Evolutionary conservation across 1,284 basidiomycete genomes (phyloP).

Genomic region (Mycena citricolor): DNA sequence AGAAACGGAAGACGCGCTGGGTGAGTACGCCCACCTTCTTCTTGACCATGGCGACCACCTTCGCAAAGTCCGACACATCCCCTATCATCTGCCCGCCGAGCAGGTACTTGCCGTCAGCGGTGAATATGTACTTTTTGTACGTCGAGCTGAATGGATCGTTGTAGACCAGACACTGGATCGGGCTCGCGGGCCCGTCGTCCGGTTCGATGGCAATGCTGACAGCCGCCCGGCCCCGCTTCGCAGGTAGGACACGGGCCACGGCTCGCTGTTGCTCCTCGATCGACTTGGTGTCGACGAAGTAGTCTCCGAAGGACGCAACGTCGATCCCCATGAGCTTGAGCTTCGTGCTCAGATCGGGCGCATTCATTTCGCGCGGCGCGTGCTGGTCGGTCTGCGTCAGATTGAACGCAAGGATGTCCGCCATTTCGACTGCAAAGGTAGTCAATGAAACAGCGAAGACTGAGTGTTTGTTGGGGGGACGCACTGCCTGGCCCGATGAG

Average conservation of each 20-base stretch:
- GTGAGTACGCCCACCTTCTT: slow-evolving; percentile 48
- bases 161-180: slow-evolving; percentile 65
- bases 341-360: slow-evolving; percentile 37
- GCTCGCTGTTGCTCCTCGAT: slow-evolving; percentile 21
- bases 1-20: slow-evolving; percentile 1
- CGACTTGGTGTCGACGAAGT: slow-evolving; percentile 60
- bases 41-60: slow-evolving; percentile 70
- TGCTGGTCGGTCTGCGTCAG: slow-evolving; percentile 55
- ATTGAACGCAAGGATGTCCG: slow-evolving; percentile 75
- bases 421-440: slow-evolving; percentile 65
- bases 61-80: slow-evolving; percentile 70
- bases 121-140: slow-evolving; percentile 82
- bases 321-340: slow-evolving; percentile 70
- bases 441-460: too few species aligned
- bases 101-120: slow-evolving; percentile 71
- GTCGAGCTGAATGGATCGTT: slow-evolving; percentile 69
- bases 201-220: slow-evolving; percentile 26
- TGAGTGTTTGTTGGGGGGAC: too few species aligned
- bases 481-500: slow-evolving; percentile 66
- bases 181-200: slow-evolving; percentile 7
- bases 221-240: slow-evolving; percentile 20
- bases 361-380: slow-evolving; percentile 39
- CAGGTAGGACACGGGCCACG: slow-evolving; percentile 17
- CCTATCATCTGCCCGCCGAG: slow-evolving; percentile 84
- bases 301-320: slow-evolving; percentile 77